Conservation (phyloP, 257 asterid genomes). For the Misopates orontium region DNA sequence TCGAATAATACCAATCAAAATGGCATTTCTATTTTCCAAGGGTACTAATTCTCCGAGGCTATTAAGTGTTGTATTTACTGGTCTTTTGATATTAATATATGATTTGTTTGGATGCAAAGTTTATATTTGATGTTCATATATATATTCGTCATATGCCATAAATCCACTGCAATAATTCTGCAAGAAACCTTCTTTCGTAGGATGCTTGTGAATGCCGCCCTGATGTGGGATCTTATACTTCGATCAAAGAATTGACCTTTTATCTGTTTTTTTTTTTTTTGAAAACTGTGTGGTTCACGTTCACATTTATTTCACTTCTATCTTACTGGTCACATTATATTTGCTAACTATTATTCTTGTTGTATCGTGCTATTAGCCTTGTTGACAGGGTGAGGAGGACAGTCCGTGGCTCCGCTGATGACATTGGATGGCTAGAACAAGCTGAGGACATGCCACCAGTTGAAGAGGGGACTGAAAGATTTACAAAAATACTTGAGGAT, state of each 20-base stretch:
- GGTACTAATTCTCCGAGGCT: constrained; percentile 47
- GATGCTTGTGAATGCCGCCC: neutral
- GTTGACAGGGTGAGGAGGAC: constrained; percentile 77
- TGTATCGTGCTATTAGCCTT: constrained; percentile 36
- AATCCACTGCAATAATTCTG: neutral
- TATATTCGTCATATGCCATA: neutral
- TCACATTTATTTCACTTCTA: neutral
- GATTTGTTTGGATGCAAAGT: neutral
- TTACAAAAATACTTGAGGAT: constrained; percentile 69
- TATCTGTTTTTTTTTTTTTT: neutral
- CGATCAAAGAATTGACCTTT: neutral
- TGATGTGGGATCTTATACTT: neutral
- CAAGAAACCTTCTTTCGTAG: constrained; percentile 9
- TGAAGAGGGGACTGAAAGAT: constrained; percentile 83
- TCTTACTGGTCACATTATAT: neutral
- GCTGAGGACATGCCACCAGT: constrained; percentile 85
- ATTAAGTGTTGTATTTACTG: neutral
- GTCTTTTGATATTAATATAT: neutral
- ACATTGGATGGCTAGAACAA: constrained; percentile 89
- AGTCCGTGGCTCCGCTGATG: constrained; percentile 93
- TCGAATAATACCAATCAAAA: constrained; percentile 48
- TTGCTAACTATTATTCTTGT: constrained; percentile 16
- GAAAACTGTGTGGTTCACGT: constrained; percentile 9
- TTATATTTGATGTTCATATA: constrained; percentile 1
- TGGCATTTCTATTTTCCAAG: constrained; percentile 73